Conservation (phyloP, 495 filamentous ascomycete species). For the Staphylotrichum tortipilum region DNA sequence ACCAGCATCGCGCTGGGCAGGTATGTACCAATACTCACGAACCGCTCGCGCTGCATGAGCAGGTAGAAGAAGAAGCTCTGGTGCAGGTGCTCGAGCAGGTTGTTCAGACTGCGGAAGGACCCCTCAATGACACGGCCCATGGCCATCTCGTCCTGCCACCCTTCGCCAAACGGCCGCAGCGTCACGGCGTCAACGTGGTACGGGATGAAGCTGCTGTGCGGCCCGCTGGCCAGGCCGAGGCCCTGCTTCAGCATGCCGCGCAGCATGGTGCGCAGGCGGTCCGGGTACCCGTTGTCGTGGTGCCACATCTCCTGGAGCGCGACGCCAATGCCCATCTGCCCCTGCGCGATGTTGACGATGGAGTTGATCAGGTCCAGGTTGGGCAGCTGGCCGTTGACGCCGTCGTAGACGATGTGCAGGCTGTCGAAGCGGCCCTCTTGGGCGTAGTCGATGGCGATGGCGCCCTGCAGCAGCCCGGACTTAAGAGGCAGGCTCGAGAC, state of each 20-base stretch:
- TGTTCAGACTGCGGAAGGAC: conserved; percentile 85
- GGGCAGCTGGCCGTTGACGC: conserved; percentile 89
- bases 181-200: conserved; percentile 98
- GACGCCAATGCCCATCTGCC: conserved; percentile 83
- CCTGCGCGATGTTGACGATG: conserved; percentile 74
- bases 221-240: conserved; percentile 78
- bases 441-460: conserved; percentile 86
- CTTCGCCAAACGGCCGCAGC: conserved; percentile 76
- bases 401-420: conserved; percentile 88
- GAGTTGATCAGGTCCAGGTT: conserved; percentile 96
- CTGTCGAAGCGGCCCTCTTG: conserved; percentile 74
- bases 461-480: conserved; percentile 87
- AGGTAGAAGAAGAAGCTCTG: conserved; percentile 99
- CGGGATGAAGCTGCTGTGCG: conserved; percentile 91
- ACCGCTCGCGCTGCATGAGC: conserved; percentile 78
- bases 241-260: conserved; percentile 90
- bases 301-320: conserved; percentile 79
- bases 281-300: conserved; percentile 73
- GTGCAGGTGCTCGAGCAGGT: conserved; percentile 90
- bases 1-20: conserved; percentile 94
- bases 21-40: conserved; percentile 97
- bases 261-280: conserved; percentile 80
- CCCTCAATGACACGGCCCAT: conserved; percentile 84
- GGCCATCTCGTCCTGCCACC: conserved; percentile 96
- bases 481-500: conserved; percentile 80